These are phyloP conservation scores for Blakeslea trispora DNA, from an alignment of 371 early-diverging fungal species.

Conservation along the genomic window DNA sequence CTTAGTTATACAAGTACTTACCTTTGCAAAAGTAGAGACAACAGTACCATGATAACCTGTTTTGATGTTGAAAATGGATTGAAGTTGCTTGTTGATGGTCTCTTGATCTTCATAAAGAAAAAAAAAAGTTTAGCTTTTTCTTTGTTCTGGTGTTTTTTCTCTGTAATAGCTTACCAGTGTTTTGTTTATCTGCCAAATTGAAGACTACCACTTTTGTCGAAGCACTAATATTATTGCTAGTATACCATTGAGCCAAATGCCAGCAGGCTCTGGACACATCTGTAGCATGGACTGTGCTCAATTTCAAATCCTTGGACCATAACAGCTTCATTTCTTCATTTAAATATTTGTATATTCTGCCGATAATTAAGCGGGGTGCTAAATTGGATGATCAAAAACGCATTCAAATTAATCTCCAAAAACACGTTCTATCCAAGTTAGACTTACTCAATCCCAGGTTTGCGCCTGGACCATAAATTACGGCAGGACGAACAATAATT, in stretches of 20 bases:
- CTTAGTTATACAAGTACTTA: constrained; percentile 25
- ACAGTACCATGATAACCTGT: constrained; percentile 85
- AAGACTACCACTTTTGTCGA: constrained; percentile 45
- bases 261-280: constrained; percentile 85
- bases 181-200: constrained; percentile 79
- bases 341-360: constrained; percentile 82
- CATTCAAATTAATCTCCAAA: neutral
- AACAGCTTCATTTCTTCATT: constrained; percentile 88
- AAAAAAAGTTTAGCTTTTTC: too few relatives aligned
- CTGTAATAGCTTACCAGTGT: constrained; percentile 54
- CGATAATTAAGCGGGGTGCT: constrained; percentile 91
- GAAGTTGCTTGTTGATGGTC: constrained; percentile 68
- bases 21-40: constrained; percentile 82
- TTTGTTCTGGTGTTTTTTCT: neutral
- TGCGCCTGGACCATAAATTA: constrained; percentile 88
- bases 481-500: constrained; percentile 87
- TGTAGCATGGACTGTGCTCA: constrained; percentile 91
- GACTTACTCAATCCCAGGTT: constrained; percentile 70
- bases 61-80: constrained; percentile 76
- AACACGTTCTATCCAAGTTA: too few relatives aligned
- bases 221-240: constrained; percentile 30
- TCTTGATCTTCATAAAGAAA: constrained; percentile 83
- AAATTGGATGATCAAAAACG: constrained; percentile 1
- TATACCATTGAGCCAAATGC: constrained; percentile 66
- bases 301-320: constrained; percentile 87